phyloP scores from a whole-genome alignment of 768 basidiomycete species.

The Melanogaster broomeanus region DNA sequence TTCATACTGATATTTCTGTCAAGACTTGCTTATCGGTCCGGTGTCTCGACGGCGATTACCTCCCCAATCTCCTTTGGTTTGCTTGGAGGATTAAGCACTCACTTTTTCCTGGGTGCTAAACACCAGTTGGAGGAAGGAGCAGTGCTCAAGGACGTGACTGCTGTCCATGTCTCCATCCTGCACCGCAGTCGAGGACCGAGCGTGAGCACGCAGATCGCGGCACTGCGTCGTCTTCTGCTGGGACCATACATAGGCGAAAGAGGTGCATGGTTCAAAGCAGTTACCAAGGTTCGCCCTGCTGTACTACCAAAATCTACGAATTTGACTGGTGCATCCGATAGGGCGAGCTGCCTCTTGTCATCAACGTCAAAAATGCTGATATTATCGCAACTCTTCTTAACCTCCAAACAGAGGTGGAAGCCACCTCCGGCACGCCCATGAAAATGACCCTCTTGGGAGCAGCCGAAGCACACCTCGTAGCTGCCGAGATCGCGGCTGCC shows the following conservation, averaged over 20 bases:
- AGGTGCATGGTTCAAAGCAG: constrained; percentile 35
- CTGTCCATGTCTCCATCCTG: constrained; percentile 59
- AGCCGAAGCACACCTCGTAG: constrained; percentile 51
- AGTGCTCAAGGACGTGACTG: constrained; percentile 62
- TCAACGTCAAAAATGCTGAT: constrained; percentile 71
- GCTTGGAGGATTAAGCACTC: constrained; percentile 61
- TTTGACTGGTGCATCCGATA: constrained; percentile 24
- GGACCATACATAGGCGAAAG: constrained; percentile 25
- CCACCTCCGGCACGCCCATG: constrained; percentile 23
- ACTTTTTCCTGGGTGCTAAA: constrained; percentile 58
- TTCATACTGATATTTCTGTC: constrained; percentile 5
- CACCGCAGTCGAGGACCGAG: constrained; percentile 37
- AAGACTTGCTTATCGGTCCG: constrained; percentile 72
- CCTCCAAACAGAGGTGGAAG: constrained; percentile 58
- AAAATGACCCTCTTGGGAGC: constrained; percentile 60
- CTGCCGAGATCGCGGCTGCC: constrained; percentile 49
- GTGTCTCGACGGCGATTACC: constrained; percentile 70
- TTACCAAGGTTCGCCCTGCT: constrained; percentile 37
- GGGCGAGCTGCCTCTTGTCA: constrained; percentile 64
- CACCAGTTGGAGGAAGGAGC: constrained; percentile 63
- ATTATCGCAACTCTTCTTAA: constrained; percentile 68
- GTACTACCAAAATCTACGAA: background rate
- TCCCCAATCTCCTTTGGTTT: constrained; percentile 59
- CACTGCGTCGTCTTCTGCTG: constrained; percentile 50
- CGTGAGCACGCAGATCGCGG: constrained; percentile 64